phyloP scores from a whole-genome alignment of 768 basidiomycete genomes.

The Leccinum obscurum region DNA sequence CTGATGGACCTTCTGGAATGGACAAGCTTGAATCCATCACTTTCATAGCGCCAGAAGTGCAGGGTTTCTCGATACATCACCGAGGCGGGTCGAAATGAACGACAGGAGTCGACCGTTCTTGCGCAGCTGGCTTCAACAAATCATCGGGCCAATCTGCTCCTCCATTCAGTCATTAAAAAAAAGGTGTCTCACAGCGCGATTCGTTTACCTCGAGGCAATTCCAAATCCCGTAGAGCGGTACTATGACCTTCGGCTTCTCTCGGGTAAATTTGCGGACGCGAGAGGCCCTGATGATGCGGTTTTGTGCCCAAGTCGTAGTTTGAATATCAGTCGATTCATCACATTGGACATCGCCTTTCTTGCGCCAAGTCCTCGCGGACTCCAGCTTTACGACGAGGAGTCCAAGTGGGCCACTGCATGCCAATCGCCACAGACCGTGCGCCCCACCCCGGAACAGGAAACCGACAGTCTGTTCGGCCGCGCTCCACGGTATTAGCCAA shows the following conservation, averaged over 20 bases:
- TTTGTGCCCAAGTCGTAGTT: background rate
- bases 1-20: background rate
- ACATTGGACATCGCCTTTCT: background rate
- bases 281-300: background rate
- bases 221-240: background rate
- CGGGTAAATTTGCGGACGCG: background rate
- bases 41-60: background rate
- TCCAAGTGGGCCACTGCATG: background rate
- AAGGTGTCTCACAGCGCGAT: background rate
- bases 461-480: slow-evolving; percentile 6
- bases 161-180: background rate
- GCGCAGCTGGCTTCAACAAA: background rate
- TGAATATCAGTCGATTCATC: background rate
- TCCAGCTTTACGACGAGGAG: background rate
- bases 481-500: background rate
- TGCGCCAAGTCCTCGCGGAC: background rate
- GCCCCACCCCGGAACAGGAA: background rate
- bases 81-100: background rate
- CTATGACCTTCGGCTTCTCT: background rate
- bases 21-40: background rate
- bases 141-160: background rate
- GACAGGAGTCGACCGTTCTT: background rate
- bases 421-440: background rate
- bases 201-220: background rate
- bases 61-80: background rate